These are phyloP conservation scores for Lagenidium sp. DNA, from an alignment of 352 stramenopile species.

Conservation along the genomic window DNA sequence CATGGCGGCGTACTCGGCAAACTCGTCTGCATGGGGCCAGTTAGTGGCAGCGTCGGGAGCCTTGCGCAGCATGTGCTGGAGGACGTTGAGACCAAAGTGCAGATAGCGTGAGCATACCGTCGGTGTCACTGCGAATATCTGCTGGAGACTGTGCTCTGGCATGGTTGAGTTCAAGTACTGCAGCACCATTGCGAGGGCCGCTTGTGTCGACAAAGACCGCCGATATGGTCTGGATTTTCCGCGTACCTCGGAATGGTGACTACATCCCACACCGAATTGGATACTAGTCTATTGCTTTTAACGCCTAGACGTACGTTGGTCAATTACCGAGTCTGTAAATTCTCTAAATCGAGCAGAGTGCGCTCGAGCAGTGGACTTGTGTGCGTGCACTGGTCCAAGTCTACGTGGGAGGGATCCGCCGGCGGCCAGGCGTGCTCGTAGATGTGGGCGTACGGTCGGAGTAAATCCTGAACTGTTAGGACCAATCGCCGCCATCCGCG, in stretches of 20 bases:
- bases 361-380: no score
- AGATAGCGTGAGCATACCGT: slow-evolving; percentile 11
- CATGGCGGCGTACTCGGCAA: slow-evolving; percentile 6
- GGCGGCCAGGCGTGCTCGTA: no score
- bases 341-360: no score
- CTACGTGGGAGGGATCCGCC: no score
- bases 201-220: slow-evolving; percentile 1
- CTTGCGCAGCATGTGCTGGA: background rate
- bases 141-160: slow-evolving; percentile 6
- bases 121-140: slow-evolving; percentile 10
- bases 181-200: slow-evolving; percentile 6
- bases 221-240: slow-evolving; percentile 1
- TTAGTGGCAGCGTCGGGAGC: background rate
- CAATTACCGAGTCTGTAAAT: no score
- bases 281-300: no score
- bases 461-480: no score
- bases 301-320: no score
- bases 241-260: background rate
- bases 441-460: no score
- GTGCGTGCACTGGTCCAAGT: no score
- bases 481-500: no score
- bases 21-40: slow-evolving; percentile 1
- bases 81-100: slow-evolving; percentile 7
- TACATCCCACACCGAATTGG: no score
- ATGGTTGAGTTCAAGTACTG: slow-evolving; percentile 13